A percentile compares a stretch with the other conserved stretches of the same genome.
Evolutionary conservation across 192 early-diverging fungal genomes (phyloP).

Genomic region (Umbelopsis sp.): DNA sequence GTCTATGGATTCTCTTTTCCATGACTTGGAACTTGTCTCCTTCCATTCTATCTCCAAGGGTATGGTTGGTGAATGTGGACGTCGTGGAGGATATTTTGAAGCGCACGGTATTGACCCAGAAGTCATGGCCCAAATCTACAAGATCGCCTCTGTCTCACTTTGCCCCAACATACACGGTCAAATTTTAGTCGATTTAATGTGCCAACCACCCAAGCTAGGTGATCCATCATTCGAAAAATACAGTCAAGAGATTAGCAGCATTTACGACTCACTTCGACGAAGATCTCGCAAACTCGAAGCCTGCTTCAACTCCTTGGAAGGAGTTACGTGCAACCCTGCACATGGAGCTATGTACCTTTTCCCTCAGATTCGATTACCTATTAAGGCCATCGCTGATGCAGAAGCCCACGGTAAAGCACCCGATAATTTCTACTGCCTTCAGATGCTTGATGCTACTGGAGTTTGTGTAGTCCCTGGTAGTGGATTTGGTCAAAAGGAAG

Average conservation of each 20-base stretch:
- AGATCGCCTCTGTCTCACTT: slow-evolving; percentile 87
- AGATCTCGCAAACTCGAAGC: slow-evolving; percentile 70
- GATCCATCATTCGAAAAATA: slow-evolving; percentile 79
- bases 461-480: slow-evolving; percentile 93
- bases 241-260: slow-evolving; percentile 66
- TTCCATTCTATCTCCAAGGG: slow-evolving; percentile 98
- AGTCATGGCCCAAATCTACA: slow-evolving; percentile 86
- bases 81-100: slow-evolving; percentile 97
- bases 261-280: slow-evolving; percentile 78
- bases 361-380: slow-evolving; percentile 79
- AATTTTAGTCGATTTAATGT: slow-evolving; percentile 91
- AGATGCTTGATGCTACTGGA: slow-evolving; percentile 90
- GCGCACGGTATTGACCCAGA: slow-evolving; percentile 73
- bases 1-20: slow-evolving; percentile 64
- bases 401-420: slow-evolving; percentile 63
- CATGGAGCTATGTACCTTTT: slow-evolving; percentile 97
- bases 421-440: slow-evolving; percentile 91
- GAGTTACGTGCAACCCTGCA: slow-evolving; percentile 82
- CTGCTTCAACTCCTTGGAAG: slow-evolving; percentile 82
- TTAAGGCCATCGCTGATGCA: slow-evolving; percentile 75
- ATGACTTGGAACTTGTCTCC: slow-evolving; percentile 81
- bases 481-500: slow-evolving; percentile 88
- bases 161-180: slow-evolving; percentile 97
- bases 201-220: slow-evolving; percentile 81
- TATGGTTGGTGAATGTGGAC: slow-evolving; percentile 97